phyloP scores from a whole-genome alignment of 139 green algal species.

The Picochlorum sp. region DNA sequence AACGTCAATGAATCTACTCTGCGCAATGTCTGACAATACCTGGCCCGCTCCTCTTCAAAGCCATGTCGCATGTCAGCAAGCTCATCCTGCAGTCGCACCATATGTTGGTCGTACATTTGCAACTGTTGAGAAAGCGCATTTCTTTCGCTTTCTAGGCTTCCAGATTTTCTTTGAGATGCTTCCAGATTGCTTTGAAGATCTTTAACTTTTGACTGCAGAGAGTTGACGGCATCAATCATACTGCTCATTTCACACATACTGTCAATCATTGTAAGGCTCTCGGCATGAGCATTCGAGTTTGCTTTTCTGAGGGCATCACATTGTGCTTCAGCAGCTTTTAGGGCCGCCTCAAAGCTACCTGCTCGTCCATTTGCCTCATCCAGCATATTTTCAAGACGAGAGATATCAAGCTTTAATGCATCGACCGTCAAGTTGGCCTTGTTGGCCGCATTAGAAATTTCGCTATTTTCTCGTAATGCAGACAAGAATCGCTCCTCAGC shows the following conservation, averaged over 20 bases:
- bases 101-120: not conserved
- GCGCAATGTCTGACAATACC: not conserved
- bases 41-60: not conserved
- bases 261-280: not conserved
- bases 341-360: not conserved
- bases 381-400: not conserved
- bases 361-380: not conserved
- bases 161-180: not conserved
- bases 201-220: conserved; percentile 16
- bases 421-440: too few relatives aligned
- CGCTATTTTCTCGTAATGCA: too few relatives aligned
- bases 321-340: conserved; percentile 3
- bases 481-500: too few relatives aligned
- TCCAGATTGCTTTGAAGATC: conserved; percentile 7
- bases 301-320: not conserved
- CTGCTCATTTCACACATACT: conserved; percentile 25
- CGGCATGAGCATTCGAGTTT: not conserved
- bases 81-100: not conserved
- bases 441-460: too few relatives aligned
- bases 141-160: not conserved
- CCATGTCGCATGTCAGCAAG: not conserved
- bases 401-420: not conserved
- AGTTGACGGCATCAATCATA: conserved; percentile 26
- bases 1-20: not conserved
- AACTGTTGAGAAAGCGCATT: not conserved